A percentile compares a stretch with the other conserved stretches of the same genome.
Conservation (phyloP, 139 green algal genomes). For the Edaphochlamys debaryana region DNA sequence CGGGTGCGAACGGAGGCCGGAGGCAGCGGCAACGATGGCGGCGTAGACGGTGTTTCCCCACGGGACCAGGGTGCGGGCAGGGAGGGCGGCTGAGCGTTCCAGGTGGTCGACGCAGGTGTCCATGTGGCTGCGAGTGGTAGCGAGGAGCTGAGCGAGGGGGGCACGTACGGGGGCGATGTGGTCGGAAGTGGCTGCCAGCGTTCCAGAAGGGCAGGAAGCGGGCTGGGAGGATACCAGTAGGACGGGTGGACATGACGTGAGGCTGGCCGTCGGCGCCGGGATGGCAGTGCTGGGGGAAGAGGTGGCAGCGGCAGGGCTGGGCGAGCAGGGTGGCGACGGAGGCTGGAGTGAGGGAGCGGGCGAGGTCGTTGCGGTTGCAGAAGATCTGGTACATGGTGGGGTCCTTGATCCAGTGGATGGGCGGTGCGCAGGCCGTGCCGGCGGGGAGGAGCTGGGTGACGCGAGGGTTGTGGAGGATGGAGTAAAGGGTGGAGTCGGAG, state of each 20-base stretch:
- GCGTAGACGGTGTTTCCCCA: background rate
- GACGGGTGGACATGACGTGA: background rate
- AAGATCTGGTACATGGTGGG: background rate
- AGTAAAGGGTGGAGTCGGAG: background rate
- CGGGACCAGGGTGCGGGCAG: too few relatives aligned
- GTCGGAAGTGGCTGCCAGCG: background rate
- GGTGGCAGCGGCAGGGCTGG: background rate
- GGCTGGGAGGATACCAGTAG: background rate
- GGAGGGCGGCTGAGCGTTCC: background rate
- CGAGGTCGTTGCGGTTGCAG: background rate
- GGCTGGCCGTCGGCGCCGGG: too few relatives aligned
- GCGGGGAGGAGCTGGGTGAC: too few relatives aligned
- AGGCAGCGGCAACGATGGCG: background rate
- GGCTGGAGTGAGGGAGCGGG: background rate
- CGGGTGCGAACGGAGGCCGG: too few relatives aligned
- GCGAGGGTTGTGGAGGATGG: background rate
- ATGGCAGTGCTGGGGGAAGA: background rate
- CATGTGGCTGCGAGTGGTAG: too few relatives aligned
- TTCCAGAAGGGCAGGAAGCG: background rate
- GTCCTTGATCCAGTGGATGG: background rate
- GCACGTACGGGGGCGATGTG: background rate
- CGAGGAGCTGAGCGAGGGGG: background rate
- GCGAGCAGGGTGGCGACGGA: background rate
- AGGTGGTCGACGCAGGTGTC: background rate
- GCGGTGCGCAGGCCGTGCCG: too few relatives aligned